These are phyloP conservation scores for Anacardium occidentale DNA, from an alignment of 345 rosid species.

Conservation along the genomic window DNA sequence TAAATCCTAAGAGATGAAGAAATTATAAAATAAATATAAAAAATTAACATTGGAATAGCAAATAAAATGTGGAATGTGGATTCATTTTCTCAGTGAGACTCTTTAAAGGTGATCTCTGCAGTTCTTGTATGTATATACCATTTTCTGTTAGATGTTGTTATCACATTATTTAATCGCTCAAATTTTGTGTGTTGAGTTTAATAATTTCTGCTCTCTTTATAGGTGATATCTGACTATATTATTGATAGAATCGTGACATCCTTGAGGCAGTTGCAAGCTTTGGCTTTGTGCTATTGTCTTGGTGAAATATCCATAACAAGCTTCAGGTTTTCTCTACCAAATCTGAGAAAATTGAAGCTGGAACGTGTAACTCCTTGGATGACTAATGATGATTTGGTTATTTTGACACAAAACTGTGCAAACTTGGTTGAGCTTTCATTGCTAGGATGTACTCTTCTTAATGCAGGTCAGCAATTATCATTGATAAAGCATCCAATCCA, in stretches of 20 bases:
- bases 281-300: slow-evolving; percentile 66
- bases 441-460: slow-evolving; percentile 60
- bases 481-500: slow-evolving; percentile 4
- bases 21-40: neutral
- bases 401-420: slow-evolving; percentile 51
- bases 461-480: slow-evolving; percentile 46
- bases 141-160: neutral
- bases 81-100: neutral
- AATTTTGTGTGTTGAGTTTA: neutral
- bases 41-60: too few species aligned
- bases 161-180: neutral
- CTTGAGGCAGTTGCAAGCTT: slow-evolving; percentile 42
- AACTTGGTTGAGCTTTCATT: slow-evolving; percentile 59
- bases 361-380: slow-evolving; percentile 77
- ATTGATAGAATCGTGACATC: slow-evolving; percentile 43
- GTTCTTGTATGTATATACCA: neutral
- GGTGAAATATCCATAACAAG: slow-evolving; percentile 69
- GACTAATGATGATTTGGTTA: slow-evolving; percentile 57
- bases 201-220: slow-evolving; percentile 19
- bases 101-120: neutral
- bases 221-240: slow-evolving; percentile 63
- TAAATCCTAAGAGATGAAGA: neutral
- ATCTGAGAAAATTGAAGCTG: slow-evolving; percentile 58
- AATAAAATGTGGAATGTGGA: neutral
- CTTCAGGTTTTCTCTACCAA: slow-evolving; percentile 45